A percentile compares a stretch with the other conserved stretches of the same genome.
phyloP scores from a whole-genome alignment of 2,329 filamentous ascomycete species.

The Cercospora berteroae region DNA sequence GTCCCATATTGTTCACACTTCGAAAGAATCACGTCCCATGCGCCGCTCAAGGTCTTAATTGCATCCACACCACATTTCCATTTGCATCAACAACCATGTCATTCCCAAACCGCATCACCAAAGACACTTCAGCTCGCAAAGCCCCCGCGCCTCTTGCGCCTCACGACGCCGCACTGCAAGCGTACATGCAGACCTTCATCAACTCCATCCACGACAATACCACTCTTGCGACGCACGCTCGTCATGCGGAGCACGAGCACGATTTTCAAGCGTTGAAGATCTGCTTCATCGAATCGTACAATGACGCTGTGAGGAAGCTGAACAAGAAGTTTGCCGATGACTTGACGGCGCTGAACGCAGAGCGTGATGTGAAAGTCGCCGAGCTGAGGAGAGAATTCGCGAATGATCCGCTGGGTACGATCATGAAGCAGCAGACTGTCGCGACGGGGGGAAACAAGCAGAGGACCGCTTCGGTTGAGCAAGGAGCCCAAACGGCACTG shows the following conservation, averaged over 20 bases:
- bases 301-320: neutral
- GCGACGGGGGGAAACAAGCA: neutral
- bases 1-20: neutral
- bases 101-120: neutral
- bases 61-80: neutral
- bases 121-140: neutral
- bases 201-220: neutral
- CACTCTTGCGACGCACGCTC: neutral
- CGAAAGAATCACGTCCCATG: neutral
- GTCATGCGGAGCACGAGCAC: neutral
- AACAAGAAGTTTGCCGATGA: neutral
- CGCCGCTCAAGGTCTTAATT: neutral
- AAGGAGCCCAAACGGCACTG: neutral
- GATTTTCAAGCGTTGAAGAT: neutral
- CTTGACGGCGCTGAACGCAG: neutral
- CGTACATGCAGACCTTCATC: conserved; percentile 1
- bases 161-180: neutral
- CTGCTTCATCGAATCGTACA: neutral
- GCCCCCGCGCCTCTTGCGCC: neutral
- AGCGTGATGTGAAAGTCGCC: neutral
- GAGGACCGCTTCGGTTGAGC: neutral
- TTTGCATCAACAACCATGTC: neutral
- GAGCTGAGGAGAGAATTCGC: neutral
- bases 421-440: neutral
- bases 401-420: neutral